A percentile compares a stretch with the other conserved stretches of the same genome.
Conservation (phyloP, 2,329 filamentous ascomycete species). For the Aspergillus pseudoviridinutans region DNA sequence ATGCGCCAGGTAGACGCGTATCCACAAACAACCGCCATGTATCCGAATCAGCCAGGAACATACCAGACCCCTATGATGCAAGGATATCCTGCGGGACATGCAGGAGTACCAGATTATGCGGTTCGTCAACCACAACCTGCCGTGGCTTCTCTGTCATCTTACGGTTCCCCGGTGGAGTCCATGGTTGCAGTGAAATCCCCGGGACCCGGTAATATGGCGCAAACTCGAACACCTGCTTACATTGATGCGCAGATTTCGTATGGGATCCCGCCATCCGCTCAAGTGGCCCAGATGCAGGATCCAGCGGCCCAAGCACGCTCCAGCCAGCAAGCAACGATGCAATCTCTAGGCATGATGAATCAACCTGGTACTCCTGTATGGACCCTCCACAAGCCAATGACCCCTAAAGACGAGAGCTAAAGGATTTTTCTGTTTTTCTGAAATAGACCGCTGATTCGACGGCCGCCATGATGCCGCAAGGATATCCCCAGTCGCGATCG, state of each 20-base stretch:
- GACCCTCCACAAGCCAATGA: conserved; percentile 23
- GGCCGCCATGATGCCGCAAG: conserved; percentile 34
- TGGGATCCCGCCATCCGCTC: conserved; percentile 29
- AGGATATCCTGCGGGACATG: conserved; percentile 31
- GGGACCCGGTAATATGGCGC: conserved; percentile 13
- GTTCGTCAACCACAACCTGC: conserved; percentile 25
- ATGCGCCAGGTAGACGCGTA: conserved; percentile 38
- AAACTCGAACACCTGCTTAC: conserved; percentile 15
- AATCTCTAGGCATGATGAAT: conserved; percentile 35
- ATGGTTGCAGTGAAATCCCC: conserved; percentile 19
- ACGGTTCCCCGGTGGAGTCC: conserved; percentile 15
- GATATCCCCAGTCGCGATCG: conserved; percentile 25
- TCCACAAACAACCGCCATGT: conserved; percentile 30
- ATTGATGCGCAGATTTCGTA: conserved; percentile 31
- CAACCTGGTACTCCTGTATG: conserved; percentile 38
- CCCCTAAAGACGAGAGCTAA: conserved; percentile 21
- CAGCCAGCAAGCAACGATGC: conserved; percentile 35
- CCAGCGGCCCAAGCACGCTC: conserved; percentile 28
- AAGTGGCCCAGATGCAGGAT: conserved; percentile 34
- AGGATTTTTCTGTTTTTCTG: conserved; percentile 23
- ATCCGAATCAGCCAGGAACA: conserved; percentile 25
- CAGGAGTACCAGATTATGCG: conserved; percentile 34
- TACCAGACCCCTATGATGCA: conserved; percentile 35
- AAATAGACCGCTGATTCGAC: conserved; percentile 34
- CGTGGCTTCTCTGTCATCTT: conserved; percentile 11